Evolutionary conservation across 2,329 filamentous ascomycete genomes (phyloP).

Genomic region (Dactylella cylindrospora): DNA sequence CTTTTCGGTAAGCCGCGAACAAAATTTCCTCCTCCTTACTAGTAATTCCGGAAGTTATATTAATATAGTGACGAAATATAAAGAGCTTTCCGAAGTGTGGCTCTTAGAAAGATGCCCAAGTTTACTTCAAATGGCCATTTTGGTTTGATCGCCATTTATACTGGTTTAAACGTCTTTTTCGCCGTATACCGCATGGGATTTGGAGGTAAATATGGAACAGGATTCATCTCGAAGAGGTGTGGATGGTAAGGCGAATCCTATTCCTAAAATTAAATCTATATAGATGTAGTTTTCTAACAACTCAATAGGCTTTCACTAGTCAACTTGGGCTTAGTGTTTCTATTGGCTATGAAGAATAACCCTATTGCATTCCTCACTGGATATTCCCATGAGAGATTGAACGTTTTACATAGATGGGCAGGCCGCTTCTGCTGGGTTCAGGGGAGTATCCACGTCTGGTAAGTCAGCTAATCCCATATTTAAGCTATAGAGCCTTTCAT

Average conservation of each 20-base stretch:
- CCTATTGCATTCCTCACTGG: slow-evolving; percentile 59
- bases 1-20: slow-evolving; percentile 42
- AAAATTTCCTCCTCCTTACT: too few relatives aligned
- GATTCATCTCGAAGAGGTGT: slow-evolving; percentile 49
- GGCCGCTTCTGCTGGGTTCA: slow-evolving; percentile 47
- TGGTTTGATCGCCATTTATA: slow-evolving; percentile 51
- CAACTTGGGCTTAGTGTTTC: slow-evolving; percentile 59
- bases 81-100: slow-evolving; percentile 45
- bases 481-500: not conserved
- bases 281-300: not conserved
- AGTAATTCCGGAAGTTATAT: not conserved
- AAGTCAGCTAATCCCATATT: slow-evolving; percentile 16
- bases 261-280: slow-evolving; percentile 34
- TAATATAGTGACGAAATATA: slow-evolving; percentile 7
- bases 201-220: slow-evolving; percentile 40
- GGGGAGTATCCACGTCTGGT: slow-evolving; percentile 46
- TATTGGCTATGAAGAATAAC: slow-evolving; percentile 63
- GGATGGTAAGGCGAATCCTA: slow-evolving; percentile 49
- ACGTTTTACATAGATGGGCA: slow-evolving; percentile 59
- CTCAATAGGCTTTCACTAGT: slow-evolving; percentile 55
- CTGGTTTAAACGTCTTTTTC: slow-evolving; percentile 52
- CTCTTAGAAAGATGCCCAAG: slow-evolving; percentile 51
- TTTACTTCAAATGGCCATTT: slow-evolving; percentile 54
- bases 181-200: slow-evolving; percentile 51
- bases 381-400: slow-evolving; percentile 63